Conservation (phyloP, 73 alveolate species). For the Paramecium biaurelia region DNA sequence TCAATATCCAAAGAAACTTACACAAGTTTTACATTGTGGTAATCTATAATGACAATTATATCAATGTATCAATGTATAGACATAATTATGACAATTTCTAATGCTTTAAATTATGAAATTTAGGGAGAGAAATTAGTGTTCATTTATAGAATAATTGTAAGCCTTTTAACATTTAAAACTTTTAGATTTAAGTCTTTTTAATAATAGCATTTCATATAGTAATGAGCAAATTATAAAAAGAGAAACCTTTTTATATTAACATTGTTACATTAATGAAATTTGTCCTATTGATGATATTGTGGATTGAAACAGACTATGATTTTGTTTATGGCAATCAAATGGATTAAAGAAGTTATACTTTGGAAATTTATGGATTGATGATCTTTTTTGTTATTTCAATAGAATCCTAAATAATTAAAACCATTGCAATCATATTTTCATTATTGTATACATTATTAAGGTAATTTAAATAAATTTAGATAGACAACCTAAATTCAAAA, state of each 20-base stretch:
- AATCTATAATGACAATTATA: not conserved
- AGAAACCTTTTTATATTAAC: not conserved
- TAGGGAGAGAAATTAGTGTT: not conserved
- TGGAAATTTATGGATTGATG: not conserved
- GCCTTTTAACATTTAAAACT: not conserved
- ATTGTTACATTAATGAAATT: not conserved
- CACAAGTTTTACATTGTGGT: not conserved
- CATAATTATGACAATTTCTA: not conserved
- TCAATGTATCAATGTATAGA: not conserved
- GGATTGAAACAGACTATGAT: slow-evolving; percentile 6
- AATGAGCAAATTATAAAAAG: not conserved
- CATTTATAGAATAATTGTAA: not conserved
- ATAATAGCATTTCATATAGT: not conserved
- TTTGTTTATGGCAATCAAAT: not conserved
- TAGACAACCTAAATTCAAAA: not conserved
- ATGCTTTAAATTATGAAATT: not conserved
- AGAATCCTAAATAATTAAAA: not conserved
- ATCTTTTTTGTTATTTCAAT: not conserved
- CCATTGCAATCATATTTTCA: not conserved
- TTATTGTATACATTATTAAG: not conserved
- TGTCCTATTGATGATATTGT: not conserved
- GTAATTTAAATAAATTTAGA: not conserved
- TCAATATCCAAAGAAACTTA: not conserved
- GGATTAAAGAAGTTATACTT: not conserved
- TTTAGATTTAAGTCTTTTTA: not conserved